Conservation (phyloP, 2,329 filamentous ascomycete species). For the Talaromyces sp. region DNA sequence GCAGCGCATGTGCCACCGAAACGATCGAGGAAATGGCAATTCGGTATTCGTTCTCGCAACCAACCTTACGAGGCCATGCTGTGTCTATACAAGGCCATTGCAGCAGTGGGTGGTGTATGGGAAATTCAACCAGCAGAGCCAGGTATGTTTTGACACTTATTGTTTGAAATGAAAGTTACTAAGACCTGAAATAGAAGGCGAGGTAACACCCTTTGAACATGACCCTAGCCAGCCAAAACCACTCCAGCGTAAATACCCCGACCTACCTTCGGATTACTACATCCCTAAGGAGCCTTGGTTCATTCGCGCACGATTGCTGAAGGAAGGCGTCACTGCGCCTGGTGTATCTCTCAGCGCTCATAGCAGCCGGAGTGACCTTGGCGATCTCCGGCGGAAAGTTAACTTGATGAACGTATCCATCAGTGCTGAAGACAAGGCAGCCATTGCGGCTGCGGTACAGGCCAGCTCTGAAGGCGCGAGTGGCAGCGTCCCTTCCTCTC, state of each 20-base stretch:
- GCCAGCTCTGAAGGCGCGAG: slow-evolving; percentile 29
- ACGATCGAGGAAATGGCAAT: slow-evolving; percentile 85
- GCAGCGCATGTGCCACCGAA: slow-evolving; percentile 48
- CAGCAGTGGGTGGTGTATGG: slow-evolving; percentile 86
- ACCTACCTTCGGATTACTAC: slow-evolving; percentile 60
- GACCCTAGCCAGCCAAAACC: slow-evolving; percentile 32
- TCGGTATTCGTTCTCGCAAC: slow-evolving; percentile 92
- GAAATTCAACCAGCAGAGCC: slow-evolving; percentile 51
- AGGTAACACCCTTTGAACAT: slow-evolving; percentile 15
- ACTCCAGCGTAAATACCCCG: slow-evolving; percentile 41
- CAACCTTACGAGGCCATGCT: slow-evolving; percentile 90
- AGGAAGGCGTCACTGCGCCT: slow-evolving; percentile 65
- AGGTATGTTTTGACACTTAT: slow-evolving; percentile 22
- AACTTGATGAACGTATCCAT: slow-evolving; percentile 29
- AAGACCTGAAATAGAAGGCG: slow-evolving; percentile 18
- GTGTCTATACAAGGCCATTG: slow-evolving; percentile 88
- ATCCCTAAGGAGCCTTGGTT: slow-evolving; percentile 95
- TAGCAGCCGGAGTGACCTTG: slow-evolving; percentile 38
- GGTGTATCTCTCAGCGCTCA: slow-evolving; percentile 34
- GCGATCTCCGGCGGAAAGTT: slow-evolving; percentile 37
- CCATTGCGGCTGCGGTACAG: slow-evolving; percentile 24
- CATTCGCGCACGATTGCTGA: slow-evolving; percentile 83
- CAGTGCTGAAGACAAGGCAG: slow-evolving; percentile 28
- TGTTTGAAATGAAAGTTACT: background rate
- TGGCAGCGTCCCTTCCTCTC: slow-evolving; percentile 32